Evolutionary conservation across 331 rosid genomes (phyloP).

Genomic region (Saraca asoca): DNA sequence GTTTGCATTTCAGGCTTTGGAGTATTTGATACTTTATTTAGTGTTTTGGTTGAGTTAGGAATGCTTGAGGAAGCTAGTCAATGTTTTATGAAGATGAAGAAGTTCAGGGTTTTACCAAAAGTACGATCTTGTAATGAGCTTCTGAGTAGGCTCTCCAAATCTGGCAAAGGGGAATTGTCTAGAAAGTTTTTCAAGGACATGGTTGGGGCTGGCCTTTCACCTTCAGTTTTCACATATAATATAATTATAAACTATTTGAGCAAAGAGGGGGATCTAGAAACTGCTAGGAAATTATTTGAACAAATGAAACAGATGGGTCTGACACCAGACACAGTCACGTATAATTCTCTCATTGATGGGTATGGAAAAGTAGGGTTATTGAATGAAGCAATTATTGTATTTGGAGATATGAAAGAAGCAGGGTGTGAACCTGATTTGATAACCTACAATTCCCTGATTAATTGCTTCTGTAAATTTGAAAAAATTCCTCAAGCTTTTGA

Average conservation of each 20-base stretch:
- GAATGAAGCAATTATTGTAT: conserved; percentile 46
- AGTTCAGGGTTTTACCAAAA: conserved; percentile 69
- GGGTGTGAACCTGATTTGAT: conserved; percentile 74
- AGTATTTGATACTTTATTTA: conserved; percentile 81
- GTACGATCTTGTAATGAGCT: conserved; percentile 82
- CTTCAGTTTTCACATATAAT: conserved; percentile 78
- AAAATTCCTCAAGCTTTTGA: conserved; percentile 67
- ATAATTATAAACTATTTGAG: conserved; percentile 66
- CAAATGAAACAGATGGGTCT: conserved; percentile 67
- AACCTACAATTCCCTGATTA: conserved; percentile 75
- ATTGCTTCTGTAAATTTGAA: conserved; percentile 77
- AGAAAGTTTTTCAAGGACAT: conserved; percentile 60
- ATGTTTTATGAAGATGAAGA: conserved; percentile 71
- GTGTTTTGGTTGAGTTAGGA: conserved; percentile 75
- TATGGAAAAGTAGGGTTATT: conserved; percentile 74
- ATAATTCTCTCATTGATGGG: conserved; percentile 91
- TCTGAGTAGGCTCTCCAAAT: conserved; percentile 68
- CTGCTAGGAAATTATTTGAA: conserved; percentile 63
- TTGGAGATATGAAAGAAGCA: conserved; percentile 68
- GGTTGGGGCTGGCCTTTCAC: conserved; percentile 67
- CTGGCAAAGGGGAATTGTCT: conserved; percentile 53
- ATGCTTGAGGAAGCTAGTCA: conserved; percentile 76
- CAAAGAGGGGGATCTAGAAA: conserved; percentile 72
- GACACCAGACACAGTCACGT: conserved; percentile 70
- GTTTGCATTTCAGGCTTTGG: conserved; percentile 59